Percentiles rank a stretch among this genome's conserved stretches.
phyloP scores from a whole-genome alignment of 371 early-diverging fungal genomes.

The Phascolomyces articulosus region DNA sequence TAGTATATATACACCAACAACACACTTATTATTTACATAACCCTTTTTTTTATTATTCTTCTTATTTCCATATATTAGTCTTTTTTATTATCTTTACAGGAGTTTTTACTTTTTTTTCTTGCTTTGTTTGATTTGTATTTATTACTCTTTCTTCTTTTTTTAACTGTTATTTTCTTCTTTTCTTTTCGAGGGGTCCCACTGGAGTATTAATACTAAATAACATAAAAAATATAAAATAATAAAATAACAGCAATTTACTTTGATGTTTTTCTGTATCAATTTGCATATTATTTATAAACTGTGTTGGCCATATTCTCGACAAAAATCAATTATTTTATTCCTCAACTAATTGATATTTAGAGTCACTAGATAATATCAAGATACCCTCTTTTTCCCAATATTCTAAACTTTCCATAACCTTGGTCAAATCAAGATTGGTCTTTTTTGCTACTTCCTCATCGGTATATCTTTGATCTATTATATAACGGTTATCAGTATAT shows the following conservation, averaged over 20 bases:
- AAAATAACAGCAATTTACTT: no score
- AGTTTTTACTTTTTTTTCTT: background rate
- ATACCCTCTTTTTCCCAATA: conserved; percentile 27
- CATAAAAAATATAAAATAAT: no score
- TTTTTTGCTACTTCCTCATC: conserved; percentile 18
- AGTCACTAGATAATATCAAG: conserved; percentile 19
- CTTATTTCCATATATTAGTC: background rate
- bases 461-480: conserved; percentile 10
- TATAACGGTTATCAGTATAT: background rate
- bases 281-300: no score
- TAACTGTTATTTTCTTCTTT: background rate
- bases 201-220: no score
- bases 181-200: background rate
- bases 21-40: background rate
- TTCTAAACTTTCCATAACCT: conserved; percentile 20
- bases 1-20: background rate
- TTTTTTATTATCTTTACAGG: background rate
- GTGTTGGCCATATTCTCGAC: no score
- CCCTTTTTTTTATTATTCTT: background rate
- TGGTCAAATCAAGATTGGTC: conserved; percentile 5
- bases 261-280: no score
- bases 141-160: background rate
- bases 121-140: background rate
- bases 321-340: no score
- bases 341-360: conserved; percentile 20